Evolutionary conservation across 371 early-diverging fungal genomes (phyloP), one percentile per base, ranked within the genome.

Genomic region (Basidiobolus meristosporus): DNA sequence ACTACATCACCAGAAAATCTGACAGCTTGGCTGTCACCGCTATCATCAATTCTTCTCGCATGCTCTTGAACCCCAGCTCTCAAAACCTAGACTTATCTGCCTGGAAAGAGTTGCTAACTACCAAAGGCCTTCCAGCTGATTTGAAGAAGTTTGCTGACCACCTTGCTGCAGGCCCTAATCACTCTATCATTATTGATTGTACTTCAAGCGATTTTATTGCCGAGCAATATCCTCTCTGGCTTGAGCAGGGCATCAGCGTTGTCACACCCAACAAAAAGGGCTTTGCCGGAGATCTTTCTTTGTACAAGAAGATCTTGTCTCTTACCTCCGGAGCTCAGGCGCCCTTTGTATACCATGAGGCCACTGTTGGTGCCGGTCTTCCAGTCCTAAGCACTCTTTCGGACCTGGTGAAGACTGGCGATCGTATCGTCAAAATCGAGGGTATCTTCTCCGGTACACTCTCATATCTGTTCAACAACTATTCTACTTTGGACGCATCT

Each of bases 231-330:
- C 87, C 89, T 31, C 35, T 56, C 15, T 90, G 85, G 82, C 62
- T 92, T 38, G 47, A 62, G 40, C 49, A 57, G 34, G 89, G 90
- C 16, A 53, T 89, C 40, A 79, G 82, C 48, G 61, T 97, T 19
- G 91, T 92, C 36, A 93, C 98, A 11, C 91, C 98, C 40, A 97
- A 97, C 79, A 97, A 97, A 62, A 93, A 93, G 69, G 92, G 68
- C 3, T 93, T 93, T 59, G 78, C 86, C 3, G 74, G 82, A 17
- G 59, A 70, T 26, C 39, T 76, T 22, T 48, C 45, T 11, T 59
- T 87, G 18, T 92, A 69, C 63, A 66, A 72, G 36, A 63, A 66
- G 48, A 88, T 93, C 48, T 53, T 59, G 39, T 50, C 62, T 16
- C 48, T 71, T 43, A 52, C 74, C 18, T 54, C 49, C 36, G 46